Evolutionary conservation across 352 stramenopile species (phyloP).

Genomic region (Globisporangium radiosum): DNA sequence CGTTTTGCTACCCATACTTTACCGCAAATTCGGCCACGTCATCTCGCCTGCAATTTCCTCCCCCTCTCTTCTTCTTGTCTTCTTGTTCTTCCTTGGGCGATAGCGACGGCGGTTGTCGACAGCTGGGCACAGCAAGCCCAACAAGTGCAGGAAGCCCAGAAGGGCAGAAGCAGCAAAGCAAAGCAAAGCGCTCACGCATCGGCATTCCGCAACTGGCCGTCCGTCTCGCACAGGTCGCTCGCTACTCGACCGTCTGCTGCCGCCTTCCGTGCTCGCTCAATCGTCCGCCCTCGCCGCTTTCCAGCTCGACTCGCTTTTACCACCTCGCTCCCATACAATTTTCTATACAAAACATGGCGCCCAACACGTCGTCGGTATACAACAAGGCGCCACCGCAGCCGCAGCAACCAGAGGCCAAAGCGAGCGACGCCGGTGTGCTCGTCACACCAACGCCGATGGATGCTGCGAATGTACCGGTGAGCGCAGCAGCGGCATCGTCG

Average conservation of each 20-base stretch:
- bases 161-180: too few species aligned
- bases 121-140: not conserved
- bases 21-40: not conserved
- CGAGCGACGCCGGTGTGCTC: conserved; percentile 17
- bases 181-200: too few species aligned
- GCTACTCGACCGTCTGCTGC: not conserved
- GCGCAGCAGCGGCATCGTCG: conserved; percentile 10
- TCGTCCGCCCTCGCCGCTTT: too few species aligned
- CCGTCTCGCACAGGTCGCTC: conserved; percentile 6
- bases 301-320: too few species aligned
- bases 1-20: not conserved
- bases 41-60: conserved; percentile 3
- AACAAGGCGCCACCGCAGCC: conserved; percentile 35
- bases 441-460: conserved; percentile 29
- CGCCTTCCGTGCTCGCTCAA: not conserved
- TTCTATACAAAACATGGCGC: conserved; percentile 25
- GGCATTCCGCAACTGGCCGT: conserved; percentile 16
- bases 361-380: conserved; percentile 54
- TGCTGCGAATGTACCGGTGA: conserved; percentile 14
- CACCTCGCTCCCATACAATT: not conserved
- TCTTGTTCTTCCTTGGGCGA: not conserved
- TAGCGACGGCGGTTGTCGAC: too few species aligned
- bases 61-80: conserved; percentile 8
- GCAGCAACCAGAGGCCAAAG: conserved; percentile 21
- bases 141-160: too few species aligned